Conservation (phyloP, 164 flowering plant species). For the Sedum album region DNA sequence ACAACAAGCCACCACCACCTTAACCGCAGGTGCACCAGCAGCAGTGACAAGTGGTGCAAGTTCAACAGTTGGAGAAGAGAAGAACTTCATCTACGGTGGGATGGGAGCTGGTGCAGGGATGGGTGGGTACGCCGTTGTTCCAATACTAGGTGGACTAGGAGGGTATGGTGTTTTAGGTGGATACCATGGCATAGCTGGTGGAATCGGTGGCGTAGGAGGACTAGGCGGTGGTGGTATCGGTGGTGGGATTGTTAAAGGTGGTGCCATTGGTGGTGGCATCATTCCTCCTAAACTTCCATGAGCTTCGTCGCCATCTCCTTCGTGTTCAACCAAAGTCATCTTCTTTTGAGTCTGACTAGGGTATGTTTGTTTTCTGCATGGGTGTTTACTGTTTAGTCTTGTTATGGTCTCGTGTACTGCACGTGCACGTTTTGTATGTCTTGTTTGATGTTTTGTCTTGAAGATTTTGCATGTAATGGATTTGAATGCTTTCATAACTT, state of each 20-base stretch:
- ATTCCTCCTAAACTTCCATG: constrained; percentile 1
- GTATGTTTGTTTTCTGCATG: too few relatives aligned
- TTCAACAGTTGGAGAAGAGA: neutral
- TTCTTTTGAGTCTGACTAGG: too few relatives aligned
- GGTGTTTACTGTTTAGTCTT: too few relatives aligned
- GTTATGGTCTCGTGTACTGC: too few relatives aligned
- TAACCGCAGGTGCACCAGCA: neutral
- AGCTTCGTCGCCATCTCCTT: neutral
- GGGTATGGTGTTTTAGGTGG: neutral
- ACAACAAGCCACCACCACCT: neutral
- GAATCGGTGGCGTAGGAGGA: neutral
- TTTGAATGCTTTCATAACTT: too few relatives aligned
- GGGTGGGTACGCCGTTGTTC: neutral
- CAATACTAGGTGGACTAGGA: neutral
- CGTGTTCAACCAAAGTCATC: neutral
- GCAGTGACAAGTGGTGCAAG: neutral
- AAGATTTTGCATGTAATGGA: too few relatives aligned
- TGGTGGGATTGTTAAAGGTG: constrained; percentile 2
- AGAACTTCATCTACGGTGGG: neutral
- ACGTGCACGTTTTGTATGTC: too few relatives aligned
- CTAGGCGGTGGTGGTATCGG: neutral
- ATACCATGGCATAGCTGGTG: constrained; percentile 1
- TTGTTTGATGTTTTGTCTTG: too few relatives aligned
- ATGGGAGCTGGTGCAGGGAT: neutral
- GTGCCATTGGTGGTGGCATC: neutral